Evolutionary conservation across 2,329 filamentous ascomycete genomes (phyloP).

Genomic region (Massarina eburnea): DNA sequence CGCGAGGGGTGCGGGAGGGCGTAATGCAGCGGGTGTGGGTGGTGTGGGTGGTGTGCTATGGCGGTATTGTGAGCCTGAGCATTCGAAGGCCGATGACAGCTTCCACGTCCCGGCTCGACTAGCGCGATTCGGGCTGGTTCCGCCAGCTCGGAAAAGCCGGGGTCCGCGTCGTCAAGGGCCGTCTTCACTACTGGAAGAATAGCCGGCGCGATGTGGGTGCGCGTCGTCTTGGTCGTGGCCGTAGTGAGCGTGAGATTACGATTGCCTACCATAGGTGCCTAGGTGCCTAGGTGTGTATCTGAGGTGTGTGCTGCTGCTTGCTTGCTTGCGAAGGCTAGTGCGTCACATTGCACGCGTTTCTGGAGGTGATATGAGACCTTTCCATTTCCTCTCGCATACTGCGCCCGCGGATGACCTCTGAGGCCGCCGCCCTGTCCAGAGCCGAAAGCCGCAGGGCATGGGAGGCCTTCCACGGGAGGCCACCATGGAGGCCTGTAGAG

Average conservation of each 20-base stretch:
- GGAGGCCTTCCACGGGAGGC: not conserved
- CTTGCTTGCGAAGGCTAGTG: constrained; percentile 17
- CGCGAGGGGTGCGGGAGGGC: not conserved
- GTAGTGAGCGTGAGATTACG: constrained; percentile 2
- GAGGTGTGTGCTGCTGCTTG: not conserved
- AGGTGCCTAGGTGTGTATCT: no score
- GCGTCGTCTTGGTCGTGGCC: not conserved
- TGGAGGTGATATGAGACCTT: constrained; percentile 21
- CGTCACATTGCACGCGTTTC: constrained; percentile 32
- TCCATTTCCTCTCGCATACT: constrained; percentile 9
- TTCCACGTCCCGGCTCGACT: not conserved
- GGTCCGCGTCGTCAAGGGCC: not conserved
- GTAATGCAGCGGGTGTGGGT: not conserved
- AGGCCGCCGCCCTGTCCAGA: constrained; percentile 31
- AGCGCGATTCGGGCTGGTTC: constrained; percentile 3
- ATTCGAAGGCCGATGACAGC: not conserved
- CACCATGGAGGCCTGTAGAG: not conserved
- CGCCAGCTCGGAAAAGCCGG: constrained; percentile 3
- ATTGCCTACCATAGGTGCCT: no score
- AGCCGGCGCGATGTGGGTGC: not conserved
- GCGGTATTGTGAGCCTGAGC: not conserved
- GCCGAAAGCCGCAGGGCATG: constrained; percentile 11
- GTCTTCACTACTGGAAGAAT: not conserved
- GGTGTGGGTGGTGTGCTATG: not conserved
- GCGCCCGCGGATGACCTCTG: constrained; percentile 29